Percentiles rank a stretch among this genome's conserved stretches.
These are phyloP conservation scores for Austroboletus festivus DNA, from an alignment of 768 basidiomycete genomes.

Conservation along the genomic window DNA sequence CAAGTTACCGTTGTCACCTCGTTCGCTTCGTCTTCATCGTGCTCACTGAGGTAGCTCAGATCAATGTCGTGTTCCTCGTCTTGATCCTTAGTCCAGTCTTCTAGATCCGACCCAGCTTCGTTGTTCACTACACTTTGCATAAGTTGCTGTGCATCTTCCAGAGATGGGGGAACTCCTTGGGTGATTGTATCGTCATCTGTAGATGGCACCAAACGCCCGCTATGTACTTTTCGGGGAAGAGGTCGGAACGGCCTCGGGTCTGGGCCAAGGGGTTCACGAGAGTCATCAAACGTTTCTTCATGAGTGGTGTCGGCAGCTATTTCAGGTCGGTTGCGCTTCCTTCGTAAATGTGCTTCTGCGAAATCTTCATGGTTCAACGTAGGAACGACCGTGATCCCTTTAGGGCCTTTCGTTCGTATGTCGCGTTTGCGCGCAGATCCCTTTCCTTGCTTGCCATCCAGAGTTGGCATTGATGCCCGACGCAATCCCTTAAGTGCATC, in stretches of 20 bases:
- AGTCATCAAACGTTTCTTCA: background rate
- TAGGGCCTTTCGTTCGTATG: background rate
- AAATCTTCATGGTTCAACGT: background rate
- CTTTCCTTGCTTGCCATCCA: background rate
- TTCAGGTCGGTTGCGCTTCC: slow-evolving; percentile 21
- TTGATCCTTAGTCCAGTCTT: slow-evolving; percentile 26
- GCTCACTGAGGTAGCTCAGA: slow-evolving; percentile 1
- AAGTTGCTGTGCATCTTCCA: slow-evolving; percentile 16
- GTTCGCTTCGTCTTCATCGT: slow-evolving; percentile 9
- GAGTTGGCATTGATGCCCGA: slow-evolving; percentile 1
- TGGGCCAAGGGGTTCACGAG: slow-evolving; percentile 12
- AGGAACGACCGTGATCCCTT: background rate
- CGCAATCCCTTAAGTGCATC: slow-evolving; percentile 14
- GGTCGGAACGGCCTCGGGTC: slow-evolving; percentile 20
- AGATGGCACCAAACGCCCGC: background rate
- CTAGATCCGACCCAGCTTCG: slow-evolving; percentile 1
- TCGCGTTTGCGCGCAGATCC: background rate
- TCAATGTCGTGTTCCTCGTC: slow-evolving; percentile 20
- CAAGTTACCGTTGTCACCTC: slow-evolving; percentile 8
- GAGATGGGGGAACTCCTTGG: slow-evolving; percentile 3
- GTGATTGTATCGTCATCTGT: background rate
- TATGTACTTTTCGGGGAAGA: slow-evolving; percentile 17
- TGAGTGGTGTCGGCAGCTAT: no score
- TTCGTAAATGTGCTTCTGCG: background rate
- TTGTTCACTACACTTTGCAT: slow-evolving; percentile 18